These are phyloP conservation scores for Hanseniaspora clermontiae DNA, from an alignment of 805 yeast species.

Conservation along the genomic window DNA sequence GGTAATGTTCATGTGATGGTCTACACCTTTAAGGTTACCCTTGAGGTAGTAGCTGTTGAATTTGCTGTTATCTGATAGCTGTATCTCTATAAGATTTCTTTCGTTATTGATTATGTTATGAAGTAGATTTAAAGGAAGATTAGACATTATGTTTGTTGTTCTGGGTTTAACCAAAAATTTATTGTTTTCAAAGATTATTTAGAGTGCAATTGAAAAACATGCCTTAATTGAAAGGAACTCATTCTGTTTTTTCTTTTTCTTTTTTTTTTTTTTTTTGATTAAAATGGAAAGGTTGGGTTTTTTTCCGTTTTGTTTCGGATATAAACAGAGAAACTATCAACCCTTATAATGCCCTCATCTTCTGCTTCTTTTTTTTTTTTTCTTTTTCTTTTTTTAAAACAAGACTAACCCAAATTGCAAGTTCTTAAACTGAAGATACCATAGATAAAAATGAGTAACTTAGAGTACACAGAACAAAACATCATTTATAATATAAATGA, in stretches of 20 bases:
- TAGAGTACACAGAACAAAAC: background rate
- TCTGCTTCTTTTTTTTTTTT: background rate
- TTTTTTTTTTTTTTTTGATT: too few relatives aligned
- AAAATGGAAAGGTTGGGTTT: too few relatives aligned
- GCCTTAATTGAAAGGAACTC: too few relatives aligned
- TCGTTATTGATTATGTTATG: background rate
- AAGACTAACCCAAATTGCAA: background rate
- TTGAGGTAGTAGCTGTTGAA: conserved; percentile 26
- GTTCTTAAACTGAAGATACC: background rate
- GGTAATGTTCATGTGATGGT: conserved; percentile 87
- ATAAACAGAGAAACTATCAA: too few relatives aligned
- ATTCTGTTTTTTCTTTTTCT: too few relatives aligned
- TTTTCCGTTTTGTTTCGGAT: too few relatives aligned
- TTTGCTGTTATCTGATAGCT: conserved; percentile 2
- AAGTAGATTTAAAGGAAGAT: background rate
- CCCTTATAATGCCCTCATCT: too few relatives aligned
- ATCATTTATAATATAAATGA: background rate
- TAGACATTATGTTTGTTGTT: background rate
- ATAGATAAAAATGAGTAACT: background rate
- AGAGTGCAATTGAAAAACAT: too few relatives aligned
- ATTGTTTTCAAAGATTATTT: too few relatives aligned
- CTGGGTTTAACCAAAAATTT: background rate
- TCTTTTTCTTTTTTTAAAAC: background rate
- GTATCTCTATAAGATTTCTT: background rate
- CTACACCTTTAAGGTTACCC: conserved; percentile 84